phyloP scores from a whole-genome alignment of 2,329 filamentous ascomycete species.

The Fusarium sp. region DNA sequence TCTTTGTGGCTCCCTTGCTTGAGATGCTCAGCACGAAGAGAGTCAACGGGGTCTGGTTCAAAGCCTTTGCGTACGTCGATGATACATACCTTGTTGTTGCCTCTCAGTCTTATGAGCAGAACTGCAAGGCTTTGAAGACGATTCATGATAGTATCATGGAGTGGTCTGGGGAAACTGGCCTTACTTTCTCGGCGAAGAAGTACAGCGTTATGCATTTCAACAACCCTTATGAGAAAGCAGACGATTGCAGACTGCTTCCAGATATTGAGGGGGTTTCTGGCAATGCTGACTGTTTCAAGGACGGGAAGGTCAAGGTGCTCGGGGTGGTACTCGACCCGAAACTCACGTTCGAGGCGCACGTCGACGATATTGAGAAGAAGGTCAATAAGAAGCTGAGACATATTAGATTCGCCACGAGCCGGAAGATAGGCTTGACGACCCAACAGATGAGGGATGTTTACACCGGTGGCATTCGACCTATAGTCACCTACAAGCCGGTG shows the following conservation, averaged over 20 bases:
- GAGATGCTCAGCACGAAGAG: not conserved
- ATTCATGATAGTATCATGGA: not conserved
- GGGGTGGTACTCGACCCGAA: constrained; percentile 1
- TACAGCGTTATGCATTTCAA: constrained; percentile 1
- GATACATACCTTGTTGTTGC: not conserved
- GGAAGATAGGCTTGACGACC: not conserved
- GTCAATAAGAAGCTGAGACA: not conserved
- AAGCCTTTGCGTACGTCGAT: not conserved
- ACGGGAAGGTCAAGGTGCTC: not conserved
- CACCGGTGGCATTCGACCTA: constrained; percentile 5
- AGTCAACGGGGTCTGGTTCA: not conserved
- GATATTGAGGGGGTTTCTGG: not conserved
- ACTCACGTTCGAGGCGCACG: not conserved
- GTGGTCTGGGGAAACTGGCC: not conserved
- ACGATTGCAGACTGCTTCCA: not conserved
- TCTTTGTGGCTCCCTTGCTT: constrained; percentile 15
- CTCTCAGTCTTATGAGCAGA: not conserved
- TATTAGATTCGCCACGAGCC: not conserved
- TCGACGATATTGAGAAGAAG: not conserved
- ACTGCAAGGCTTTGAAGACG: not conserved
- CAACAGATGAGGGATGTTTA: constrained; percentile 4
- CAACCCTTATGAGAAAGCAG: not conserved
- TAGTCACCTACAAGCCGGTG: constrained; percentile 8
- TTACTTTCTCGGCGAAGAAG: not conserved
- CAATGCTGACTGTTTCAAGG: not conserved